Evolutionary conservation across 2,329 filamentous ascomycete species (phyloP).

Genomic region (Xylaria polymorpha): DNA sequence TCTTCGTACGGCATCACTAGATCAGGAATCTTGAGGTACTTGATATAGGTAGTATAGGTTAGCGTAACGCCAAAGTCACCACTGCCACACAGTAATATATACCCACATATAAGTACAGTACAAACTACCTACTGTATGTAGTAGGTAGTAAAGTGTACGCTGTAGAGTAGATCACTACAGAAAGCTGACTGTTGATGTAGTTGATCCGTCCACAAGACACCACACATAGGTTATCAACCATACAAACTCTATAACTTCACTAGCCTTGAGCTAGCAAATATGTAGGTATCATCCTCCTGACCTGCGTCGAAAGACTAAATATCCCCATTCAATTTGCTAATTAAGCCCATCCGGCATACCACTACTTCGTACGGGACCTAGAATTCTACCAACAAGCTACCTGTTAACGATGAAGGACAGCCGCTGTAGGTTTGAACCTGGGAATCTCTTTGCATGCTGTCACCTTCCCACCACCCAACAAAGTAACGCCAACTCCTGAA

Average conservation of each 20-base stretch:
- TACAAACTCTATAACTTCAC: too few species aligned
- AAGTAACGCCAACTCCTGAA: neutral
- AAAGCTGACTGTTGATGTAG: conserved; percentile 2
- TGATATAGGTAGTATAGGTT: too few species aligned
- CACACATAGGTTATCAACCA: too few species aligned
- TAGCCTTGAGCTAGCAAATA: neutral
- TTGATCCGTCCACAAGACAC: too few species aligned
- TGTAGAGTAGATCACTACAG: neutral
- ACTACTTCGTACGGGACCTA: neutral
- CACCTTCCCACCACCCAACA: neutral
- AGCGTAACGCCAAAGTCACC: too few species aligned
- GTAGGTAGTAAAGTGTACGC: too few species aligned
- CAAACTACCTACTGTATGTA: too few species aligned
- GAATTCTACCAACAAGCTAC: neutral
- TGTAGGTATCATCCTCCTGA: neutral
- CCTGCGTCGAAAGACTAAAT: neutral
- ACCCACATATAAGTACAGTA: too few species aligned
- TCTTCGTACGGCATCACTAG: too few species aligned
- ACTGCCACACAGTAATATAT: too few species aligned
- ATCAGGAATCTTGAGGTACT: too few species aligned
- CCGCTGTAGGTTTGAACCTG: neutral
- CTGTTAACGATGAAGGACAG: neutral
- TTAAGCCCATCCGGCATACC: neutral
- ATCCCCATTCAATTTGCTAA: conserved; percentile 3
- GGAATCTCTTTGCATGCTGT: neutral